Base-by-base conservation (phyloP, 495 filamentous ascomycete species). In the Rusavskia elegans region DNA sequence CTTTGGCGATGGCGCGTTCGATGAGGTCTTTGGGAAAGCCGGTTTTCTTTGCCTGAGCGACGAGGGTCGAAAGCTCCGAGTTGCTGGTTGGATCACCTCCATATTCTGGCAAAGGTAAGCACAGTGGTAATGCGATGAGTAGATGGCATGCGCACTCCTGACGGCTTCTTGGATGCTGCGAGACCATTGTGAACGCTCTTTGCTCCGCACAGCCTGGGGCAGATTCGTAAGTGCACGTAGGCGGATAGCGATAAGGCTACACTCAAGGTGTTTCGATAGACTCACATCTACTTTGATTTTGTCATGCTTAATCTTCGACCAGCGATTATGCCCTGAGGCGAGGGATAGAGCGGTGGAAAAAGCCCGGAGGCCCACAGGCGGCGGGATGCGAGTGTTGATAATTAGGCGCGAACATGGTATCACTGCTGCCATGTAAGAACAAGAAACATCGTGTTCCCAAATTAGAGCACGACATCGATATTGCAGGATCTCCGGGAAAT, bases 291-390 rank as follows among this genome's bases (percentile, higher is more conserved):
- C 79, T 57, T 79, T 83, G 38, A 78, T 85, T 66, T 99, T 99
- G 68, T 89, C 86, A 63, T 99, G 93, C 57, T 81, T 84, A 67
- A 96, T 96, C 56, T 89, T 92, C 36, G 87, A 85, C 92, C 92
- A 99, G 63, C 84, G 80, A 23, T 50, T 52, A 16, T 52, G 50
- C 4, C 50, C 62, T 55, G 23, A 57, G 53, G 10, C 42, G 59
- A 38, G 49, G 57, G 27, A 42, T 13, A 3, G 44, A n/a, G 9
- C 23, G 16, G 44, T 46, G 16, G 20, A 46, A 16, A 46, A 3
- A 7, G 44, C 5, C 9, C 44, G 44, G 14, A n/a, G 16, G 44
- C 44, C 20, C 20, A 30, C 13, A 46, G 9, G 44, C 1, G 14
- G 11, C 16, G 16, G 8, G 3, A 9, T 19, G 8, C n/a, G 14